These are phyloP conservation scores for Cercospora brassicicola DNA, from an alignment of 2,329 filamentous ascomycete species.

Conservation along the genomic window DNA sequence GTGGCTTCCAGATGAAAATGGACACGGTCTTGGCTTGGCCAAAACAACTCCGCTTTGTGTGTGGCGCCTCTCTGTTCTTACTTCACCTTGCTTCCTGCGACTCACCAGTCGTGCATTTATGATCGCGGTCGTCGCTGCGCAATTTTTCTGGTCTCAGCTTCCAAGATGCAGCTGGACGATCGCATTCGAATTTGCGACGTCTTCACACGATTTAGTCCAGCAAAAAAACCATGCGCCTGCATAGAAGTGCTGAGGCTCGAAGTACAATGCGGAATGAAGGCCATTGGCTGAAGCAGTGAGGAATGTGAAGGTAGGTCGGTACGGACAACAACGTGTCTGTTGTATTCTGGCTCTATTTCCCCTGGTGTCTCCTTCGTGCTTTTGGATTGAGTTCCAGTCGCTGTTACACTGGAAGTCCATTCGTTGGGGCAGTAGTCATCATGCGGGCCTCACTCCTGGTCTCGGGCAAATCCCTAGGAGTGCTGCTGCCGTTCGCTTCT, in stretches of 20 bases:
- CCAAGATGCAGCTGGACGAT: neutral
- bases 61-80: no score
- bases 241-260: neutral
- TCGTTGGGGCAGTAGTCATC: slow-evolving; percentile 10
- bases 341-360: neutral
- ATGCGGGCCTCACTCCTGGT: slow-evolving; percentile 32
- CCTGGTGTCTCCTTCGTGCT: neutral
- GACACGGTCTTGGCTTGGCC: neutral
- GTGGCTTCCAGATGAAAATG: neutral
- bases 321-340: slow-evolving; percentile 27
- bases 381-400: neutral
- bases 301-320: slow-evolving; percentile 27
- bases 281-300: slow-evolving; percentile 6
- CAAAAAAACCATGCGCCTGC: neutral
- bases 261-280: slow-evolving; percentile 8
- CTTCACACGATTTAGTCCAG: neutral
- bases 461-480: slow-evolving; percentile 28
- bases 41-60: neutral
- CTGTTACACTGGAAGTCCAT: slow-evolving; percentile 1
- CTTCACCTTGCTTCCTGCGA: neutral
- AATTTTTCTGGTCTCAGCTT: neutral
- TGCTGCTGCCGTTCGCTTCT: slow-evolving; percentile 24
- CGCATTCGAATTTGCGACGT: neutral
- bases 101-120: neutral
- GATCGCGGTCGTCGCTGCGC: neutral